Base-by-base conservation (phyloP, 192 early-diverging fungal species). In the Linnemannia exigua region DNA sequence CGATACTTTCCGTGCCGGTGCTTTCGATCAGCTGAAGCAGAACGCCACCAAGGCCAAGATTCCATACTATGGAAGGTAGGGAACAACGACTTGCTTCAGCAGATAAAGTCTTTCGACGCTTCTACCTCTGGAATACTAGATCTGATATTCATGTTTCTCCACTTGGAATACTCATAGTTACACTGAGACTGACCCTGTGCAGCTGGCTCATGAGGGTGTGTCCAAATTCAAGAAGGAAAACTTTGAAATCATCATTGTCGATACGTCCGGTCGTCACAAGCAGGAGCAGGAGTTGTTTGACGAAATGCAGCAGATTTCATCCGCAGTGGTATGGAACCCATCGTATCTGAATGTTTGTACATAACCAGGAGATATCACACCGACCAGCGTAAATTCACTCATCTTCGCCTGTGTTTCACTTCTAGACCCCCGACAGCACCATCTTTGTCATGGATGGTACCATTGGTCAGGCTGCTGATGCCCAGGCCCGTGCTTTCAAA, bases 381-480 rank as follows among this genome's bases (percentile, higher is more conserved):
- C 50, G 47, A 19, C 51, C 63, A 74, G 58, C n/a, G 47, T 9
- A 35, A 1, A 54, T 48, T 44, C 36, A 73, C 54, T 67, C 16
- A 76, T 35, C 6, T 31, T 22, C n/a, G n/a, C 16, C 35, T 58
- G 6, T 0, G 41, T 11, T 17, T 37, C 69, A 38, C 1, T 44
- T 50, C 31, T 82, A 91, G 91, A 90, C 92, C 76, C 98, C 98
- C 9, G 93, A 98, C 84, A 94, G 96, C 84, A 94, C 94, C 28
- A 97, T 99, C 70, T 98, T 99, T 91, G 97, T 99, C 33, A 98
- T 99, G 97, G 98, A 99, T 87, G 98, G 96, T 52, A 97, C 98
- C 0, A 99, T 99, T 87, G 98, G 98, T 74, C 98, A 99, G 88
- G 97, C 98, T 9, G 98, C 97, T 7, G 97, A 99, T 76, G 85